Evolutionary conservation across 371 early-diverging fungal species (phyloP).

Genomic region (Mortierella sp.): DNA sequence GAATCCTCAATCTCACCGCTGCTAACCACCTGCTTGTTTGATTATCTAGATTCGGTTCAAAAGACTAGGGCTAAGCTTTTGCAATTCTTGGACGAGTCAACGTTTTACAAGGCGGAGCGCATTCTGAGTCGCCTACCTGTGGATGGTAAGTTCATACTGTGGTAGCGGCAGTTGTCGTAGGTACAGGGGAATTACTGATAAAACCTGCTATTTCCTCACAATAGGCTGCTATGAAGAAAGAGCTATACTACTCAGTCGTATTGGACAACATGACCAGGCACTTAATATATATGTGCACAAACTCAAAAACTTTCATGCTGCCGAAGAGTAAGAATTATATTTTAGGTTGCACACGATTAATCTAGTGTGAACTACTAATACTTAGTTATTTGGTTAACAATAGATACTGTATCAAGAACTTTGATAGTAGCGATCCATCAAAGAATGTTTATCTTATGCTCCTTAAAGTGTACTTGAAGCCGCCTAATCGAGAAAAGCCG

Average conservation of each 20-base stretch:
- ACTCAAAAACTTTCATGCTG: slow-evolving; percentile 77
- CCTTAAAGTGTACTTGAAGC: slow-evolving; percentile 71
- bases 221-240: slow-evolving; percentile 84
- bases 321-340: slow-evolving; percentile 74
- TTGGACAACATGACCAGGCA: slow-evolving; percentile 91
- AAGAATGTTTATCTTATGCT: slow-evolving; percentile 77
- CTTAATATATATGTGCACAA: slow-evolving; percentile 85
- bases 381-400: too few relatives aligned
- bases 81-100: slow-evolving; percentile 77
- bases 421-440: slow-evolving; percentile 65
- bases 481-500: slow-evolving; percentile 64
- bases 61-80: slow-evolving; percentile 62
- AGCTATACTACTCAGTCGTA: slow-evolving; percentile 83
- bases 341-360: not conserved
- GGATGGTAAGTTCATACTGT: slow-evolving; percentile 60
- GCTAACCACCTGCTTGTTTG: not conserved
- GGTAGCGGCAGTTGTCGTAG: too few relatives aligned
- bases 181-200: too few relatives aligned
- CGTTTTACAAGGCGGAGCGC: slow-evolving; percentile 80
- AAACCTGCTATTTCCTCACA: too few relatives aligned
- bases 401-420: slow-evolving; percentile 82
- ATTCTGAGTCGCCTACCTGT: slow-evolving; percentile 82
- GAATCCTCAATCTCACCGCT: not conserved
- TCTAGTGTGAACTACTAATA: not conserved
- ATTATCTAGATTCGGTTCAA: slow-evolving; percentile 8